Evolutionary conservation across 202 grass and related monocot genomes (phyloP).

Genomic region (Hordeum pubiflorum): DNA sequence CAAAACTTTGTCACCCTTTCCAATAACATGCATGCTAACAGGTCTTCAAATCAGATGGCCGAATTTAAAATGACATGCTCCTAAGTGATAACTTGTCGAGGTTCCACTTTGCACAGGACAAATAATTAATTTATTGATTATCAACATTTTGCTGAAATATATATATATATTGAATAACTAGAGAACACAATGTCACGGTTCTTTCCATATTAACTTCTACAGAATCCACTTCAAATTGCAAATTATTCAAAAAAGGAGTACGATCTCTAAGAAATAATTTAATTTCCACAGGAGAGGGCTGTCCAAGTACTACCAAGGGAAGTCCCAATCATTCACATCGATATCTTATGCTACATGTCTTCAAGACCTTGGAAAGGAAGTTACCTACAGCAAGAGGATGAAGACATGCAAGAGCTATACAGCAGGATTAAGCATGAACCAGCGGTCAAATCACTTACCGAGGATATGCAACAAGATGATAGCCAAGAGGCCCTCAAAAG

Average conservation of each 20-base stretch:
- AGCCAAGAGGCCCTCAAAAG: conserved; percentile 46
- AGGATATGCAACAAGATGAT: conserved; percentile 42
- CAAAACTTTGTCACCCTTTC: neutral
- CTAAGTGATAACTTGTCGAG: neutral
- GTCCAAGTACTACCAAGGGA: conserved; percentile 66
- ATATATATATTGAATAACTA: neutral
- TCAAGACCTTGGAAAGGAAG: conserved; percentile 68
- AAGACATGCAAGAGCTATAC: conserved; percentile 54
- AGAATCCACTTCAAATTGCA: conserved; percentile 1
- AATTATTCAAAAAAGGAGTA: neutral
- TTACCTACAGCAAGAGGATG: conserved; percentile 53
- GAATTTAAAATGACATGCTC: neutral
- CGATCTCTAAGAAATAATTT: neutral
- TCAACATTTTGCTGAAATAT: neutral
- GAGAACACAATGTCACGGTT: neutral
- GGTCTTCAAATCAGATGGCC: neutral
- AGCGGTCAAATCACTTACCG: conserved; percentile 29
- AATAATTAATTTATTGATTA: neutral
- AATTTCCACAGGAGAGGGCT: conserved; percentile 63
- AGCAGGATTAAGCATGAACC: conserved; percentile 36
- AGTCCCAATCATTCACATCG: conserved; percentile 79
- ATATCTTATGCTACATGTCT: conserved; percentile 44
- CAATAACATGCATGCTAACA: neutral
- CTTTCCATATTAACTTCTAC: neutral
- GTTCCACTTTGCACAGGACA: neutral